phyloP scores from a whole-genome alignment of 768 basidiomycete species.

The Suillus cothurnatus region DNA sequence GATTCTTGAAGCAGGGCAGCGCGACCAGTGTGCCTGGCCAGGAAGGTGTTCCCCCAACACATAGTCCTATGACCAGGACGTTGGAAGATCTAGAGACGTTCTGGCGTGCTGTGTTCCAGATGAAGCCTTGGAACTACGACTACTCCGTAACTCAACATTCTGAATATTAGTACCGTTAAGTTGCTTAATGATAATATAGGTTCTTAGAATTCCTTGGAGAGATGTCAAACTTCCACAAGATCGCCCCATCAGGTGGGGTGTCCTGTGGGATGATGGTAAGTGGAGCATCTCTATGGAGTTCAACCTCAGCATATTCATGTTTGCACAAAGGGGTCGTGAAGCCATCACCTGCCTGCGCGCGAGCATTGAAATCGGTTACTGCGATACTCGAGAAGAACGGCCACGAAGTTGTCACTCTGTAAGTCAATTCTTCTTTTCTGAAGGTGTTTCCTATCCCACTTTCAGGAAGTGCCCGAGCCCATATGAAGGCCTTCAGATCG shows the following conservation, averaged over 20 bases:
- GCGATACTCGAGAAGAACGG: slow-evolving; percentile 46
- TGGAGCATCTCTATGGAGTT: not conserved
- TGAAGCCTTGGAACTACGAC: slow-evolving; percentile 71
- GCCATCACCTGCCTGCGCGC: slow-evolving; percentile 60
- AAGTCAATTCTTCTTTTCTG: slow-evolving; percentile 15
- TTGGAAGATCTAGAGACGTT: slow-evolving; percentile 65
- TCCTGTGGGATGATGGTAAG: slow-evolving; percentile 65
- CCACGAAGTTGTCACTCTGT: slow-evolving; percentile 58
- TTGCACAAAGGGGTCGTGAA: slow-evolving; percentile 49
- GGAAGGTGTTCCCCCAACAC: slow-evolving; percentile 55
- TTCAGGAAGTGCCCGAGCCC: slow-evolving; percentile 43
- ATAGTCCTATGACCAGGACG: slow-evolving; percentile 64
- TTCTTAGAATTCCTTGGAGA: slow-evolving; percentile 37
- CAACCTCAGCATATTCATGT: not conserved
- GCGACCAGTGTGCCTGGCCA: slow-evolving; percentile 51
- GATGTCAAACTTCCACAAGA: slow-evolving; percentile 44
- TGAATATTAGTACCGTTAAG: not conserved
- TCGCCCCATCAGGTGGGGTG: slow-evolving; percentile 60
- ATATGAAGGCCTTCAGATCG: slow-evolving; percentile 53
- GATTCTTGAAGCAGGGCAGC: slow-evolving; percentile 58
- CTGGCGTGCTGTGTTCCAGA: slow-evolving; percentile 61
- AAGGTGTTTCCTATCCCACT: not conserved
- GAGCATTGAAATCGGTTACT: slow-evolving; percentile 53
- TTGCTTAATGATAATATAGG: slow-evolving; percentile 20
- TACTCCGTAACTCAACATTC: slow-evolving; percentile 38